phyloP scores from a whole-genome alignment of 768 basidiomycete species.

The Boletus barrowsii region DNA sequence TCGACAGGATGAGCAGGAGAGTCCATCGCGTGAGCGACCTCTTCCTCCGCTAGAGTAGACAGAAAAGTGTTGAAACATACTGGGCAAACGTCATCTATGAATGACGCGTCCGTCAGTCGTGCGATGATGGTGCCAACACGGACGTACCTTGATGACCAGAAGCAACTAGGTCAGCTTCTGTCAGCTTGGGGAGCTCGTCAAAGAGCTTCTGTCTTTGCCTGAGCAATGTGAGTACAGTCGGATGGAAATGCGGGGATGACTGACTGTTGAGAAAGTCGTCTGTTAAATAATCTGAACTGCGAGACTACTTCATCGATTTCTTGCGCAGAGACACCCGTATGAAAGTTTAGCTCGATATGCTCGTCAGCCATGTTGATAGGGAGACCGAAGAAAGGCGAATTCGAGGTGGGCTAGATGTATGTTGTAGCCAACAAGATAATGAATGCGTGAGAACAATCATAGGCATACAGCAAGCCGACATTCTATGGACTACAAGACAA shows the following conservation, averaged over 20 bases:
- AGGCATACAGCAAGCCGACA: conserved; percentile 19
- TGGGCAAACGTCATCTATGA: conserved; percentile 64
- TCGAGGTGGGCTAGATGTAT: conserved; percentile 1
- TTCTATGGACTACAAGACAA: conserved; percentile 23
- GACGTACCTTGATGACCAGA: conserved; percentile 47
- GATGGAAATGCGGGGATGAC: not conserved
- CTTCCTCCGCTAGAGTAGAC: conserved; percentile 72
- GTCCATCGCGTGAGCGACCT: conserved; percentile 71
- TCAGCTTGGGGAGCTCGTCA: conserved; percentile 45
- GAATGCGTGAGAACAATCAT: conserved; percentile 29
- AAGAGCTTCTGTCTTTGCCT: conserved; percentile 42
- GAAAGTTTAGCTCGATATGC: conserved; percentile 4
- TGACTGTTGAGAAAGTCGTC: conserved; percentile 28
- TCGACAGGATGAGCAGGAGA: conserved; percentile 73
- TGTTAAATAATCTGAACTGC: conserved; percentile 27
- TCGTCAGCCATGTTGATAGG: conserved; percentile 23
- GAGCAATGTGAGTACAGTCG: conserved; percentile 8
- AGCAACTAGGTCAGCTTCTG: conserved; percentile 46
- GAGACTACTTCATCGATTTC: conserved; percentile 32
- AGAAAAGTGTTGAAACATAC: conserved; percentile 71
- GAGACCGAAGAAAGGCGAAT: not conserved
- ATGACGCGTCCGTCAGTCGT: not conserved
- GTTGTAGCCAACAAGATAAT: conserved; percentile 3
- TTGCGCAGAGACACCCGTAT: conserved; percentile 19
- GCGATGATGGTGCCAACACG: not conserved